These are phyloP conservation scores for Aspergillus sp. DNA, from an alignment of 2,329 filamentous ascomycete species.

Conservation along the genomic window DNA sequence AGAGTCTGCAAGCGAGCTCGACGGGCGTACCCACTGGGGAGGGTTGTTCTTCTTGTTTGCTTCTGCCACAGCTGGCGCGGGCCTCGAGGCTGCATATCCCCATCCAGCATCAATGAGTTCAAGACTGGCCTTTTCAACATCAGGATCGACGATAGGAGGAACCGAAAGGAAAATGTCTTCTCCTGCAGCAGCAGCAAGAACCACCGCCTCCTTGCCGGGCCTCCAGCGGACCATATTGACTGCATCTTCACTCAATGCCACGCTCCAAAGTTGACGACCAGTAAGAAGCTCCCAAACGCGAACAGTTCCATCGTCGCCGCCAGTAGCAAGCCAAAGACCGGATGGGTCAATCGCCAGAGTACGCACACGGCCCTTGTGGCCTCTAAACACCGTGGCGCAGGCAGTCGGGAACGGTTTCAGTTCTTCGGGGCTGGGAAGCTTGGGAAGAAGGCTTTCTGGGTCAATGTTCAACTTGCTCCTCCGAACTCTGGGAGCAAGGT, in stretches of 20 bases:
- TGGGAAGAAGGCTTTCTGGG: slow-evolving; percentile 82
- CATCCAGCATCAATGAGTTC: slow-evolving; percentile 82
- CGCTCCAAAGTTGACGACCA: slow-evolving; percentile 79
- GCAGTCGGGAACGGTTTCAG: slow-evolving; percentile 90
- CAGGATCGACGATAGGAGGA: slow-evolving; percentile 62
- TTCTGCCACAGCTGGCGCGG: slow-evolving; percentile 44
- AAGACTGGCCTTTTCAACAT: slow-evolving; percentile 64
- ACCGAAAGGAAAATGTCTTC: slow-evolving; percentile 81
- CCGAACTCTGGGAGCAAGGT: slow-evolving; percentile 83
- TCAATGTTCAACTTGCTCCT: slow-evolving; percentile 96
- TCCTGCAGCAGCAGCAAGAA: slow-evolving; percentile 75
- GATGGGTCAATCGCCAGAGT: slow-evolving; percentile 77
- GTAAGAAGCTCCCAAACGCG: slow-evolving; percentile 83
- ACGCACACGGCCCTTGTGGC: slow-evolving; percentile 81
- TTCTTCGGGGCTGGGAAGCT: slow-evolving; percentile 86
- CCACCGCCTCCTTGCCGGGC: slow-evolving; percentile 67
- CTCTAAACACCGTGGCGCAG: slow-evolving; percentile 76
- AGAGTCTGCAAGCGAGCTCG: slow-evolving; percentile 61
- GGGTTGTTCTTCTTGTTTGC: slow-evolving; percentile 61
- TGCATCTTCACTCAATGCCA: slow-evolving; percentile 64
- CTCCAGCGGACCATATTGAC: slow-evolving; percentile 87
- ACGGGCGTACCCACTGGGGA: slow-evolving; percentile 76
- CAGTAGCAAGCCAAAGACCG: slow-evolving; percentile 78
- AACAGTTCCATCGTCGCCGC: slow-evolving; percentile 88
- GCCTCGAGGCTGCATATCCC: slow-evolving; percentile 66